phyloP scores from a whole-genome alignment of 2,329 filamentous ascomycete genomes.

The Calonectria henricotiae region DNA sequence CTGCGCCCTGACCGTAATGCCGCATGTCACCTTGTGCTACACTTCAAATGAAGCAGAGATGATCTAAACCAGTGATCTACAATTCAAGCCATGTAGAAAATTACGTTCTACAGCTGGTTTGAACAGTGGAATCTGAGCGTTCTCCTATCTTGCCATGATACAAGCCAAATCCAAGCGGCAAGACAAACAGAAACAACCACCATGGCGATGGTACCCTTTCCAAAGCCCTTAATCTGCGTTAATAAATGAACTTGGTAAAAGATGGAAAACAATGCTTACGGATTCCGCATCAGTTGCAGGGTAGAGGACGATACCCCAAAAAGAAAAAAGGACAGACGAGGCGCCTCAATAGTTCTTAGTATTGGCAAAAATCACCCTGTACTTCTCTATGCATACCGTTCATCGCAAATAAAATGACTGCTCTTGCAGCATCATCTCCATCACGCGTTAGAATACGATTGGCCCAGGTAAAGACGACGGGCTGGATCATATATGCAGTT shows the following conservation, averaged over 20 bases:
- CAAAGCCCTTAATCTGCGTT: conserved; percentile 32
- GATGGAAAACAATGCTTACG: conserved; percentile 46
- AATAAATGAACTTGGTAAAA: background rate
- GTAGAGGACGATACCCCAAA: conserved; percentile 61
- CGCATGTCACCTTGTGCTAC: no score
- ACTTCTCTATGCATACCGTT: conserved; percentile 47
- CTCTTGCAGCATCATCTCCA: conserved; percentile 59
- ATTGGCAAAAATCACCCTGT: background rate
- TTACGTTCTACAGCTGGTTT: background rate
- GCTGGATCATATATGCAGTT: conserved; percentile 60
- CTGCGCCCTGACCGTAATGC: no score
- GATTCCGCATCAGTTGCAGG: conserved; percentile 57
- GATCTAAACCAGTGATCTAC: no score
- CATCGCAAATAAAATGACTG: conserved; percentile 60
- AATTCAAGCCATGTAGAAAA: no score
- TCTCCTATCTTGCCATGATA: conserved; percentile 44
- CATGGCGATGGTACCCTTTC: conserved; percentile 58
- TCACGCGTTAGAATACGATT: conserved; percentile 57
- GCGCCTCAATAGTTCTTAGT: conserved; percentile 38
- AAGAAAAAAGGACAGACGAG: conserved; percentile 59
- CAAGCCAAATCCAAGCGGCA: conserved; percentile 34
- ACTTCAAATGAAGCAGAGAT: no score
- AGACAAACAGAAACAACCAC: conserved; percentile 45
- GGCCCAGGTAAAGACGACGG: conserved; percentile 61
- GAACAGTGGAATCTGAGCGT: conserved; percentile 1